Evolutionary conservation across 768 basidiomycete species (phyloP).

Genomic region (Tricholoma furcatifolium): DNA sequence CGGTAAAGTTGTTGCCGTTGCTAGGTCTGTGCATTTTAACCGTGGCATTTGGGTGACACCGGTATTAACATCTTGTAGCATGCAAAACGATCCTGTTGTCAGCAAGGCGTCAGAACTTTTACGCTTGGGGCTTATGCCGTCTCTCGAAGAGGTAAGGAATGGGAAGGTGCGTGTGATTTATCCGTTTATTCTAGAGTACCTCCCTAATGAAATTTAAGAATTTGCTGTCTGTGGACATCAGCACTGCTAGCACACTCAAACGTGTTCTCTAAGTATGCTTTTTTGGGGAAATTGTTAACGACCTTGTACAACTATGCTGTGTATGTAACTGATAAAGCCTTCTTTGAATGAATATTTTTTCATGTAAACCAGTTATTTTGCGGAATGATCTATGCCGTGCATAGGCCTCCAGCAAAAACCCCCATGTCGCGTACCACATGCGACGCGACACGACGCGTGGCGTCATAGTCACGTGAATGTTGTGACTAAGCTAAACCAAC

Average conservation of each 20-base stretch:
- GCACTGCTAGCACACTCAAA: slow-evolving; percentile 18
- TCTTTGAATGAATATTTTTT: no score
- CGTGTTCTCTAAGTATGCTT: not conserved
- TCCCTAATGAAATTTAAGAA: slow-evolving; percentile 26
- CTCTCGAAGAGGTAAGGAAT: slow-evolving; percentile 64
- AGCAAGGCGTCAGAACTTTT: slow-evolving; percentile 77
- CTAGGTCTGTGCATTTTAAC: slow-evolving; percentile 40
- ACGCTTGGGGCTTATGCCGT: slow-evolving; percentile 78
- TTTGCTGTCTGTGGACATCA: slow-evolving; percentile 40
- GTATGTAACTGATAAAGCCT: no score
- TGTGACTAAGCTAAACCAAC: not conserved
- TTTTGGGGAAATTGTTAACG: not conserved
- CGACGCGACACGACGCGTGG: no score
- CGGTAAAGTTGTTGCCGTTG: slow-evolving; percentile 64
- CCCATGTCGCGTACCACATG: no score
- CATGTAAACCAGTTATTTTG: no score
- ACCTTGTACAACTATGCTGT: no score
- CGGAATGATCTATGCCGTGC: no score
- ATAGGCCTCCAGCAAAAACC: no score
- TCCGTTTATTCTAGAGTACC: not conserved
- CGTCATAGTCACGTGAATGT: slow-evolving; percentile 6
- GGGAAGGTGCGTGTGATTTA: slow-evolving; percentile 54
- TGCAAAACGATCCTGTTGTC: slow-evolving; percentile 83
- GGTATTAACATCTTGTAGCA: slow-evolving; percentile 36
- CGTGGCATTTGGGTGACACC: not conserved